Base-by-base conservation (phyloP, 768 basidiomycete species). In the Boletus rubescentipes region DNA sequence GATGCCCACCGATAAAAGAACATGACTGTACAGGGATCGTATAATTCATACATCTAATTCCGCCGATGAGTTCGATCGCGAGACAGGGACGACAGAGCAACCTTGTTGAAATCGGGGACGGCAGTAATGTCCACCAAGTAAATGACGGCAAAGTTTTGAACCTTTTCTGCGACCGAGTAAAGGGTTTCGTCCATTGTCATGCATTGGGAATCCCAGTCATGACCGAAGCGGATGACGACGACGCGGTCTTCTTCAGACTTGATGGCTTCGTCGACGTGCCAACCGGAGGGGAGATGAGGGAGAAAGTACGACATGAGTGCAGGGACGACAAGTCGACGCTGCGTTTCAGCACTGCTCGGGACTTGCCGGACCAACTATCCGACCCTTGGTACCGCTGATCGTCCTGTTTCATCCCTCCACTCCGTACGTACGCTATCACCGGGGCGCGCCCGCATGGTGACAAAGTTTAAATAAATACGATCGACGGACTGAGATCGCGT, bases 181-280 rank as follows among this genome's bases (percentile, higher is more conserved):
- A 98, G 83, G 2, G 93, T 96, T 72, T 98, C 96, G 76, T 98
- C 97, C 94, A 98, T 97, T 16, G 87, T 89, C 97, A 98, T 98
- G 75, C 96, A 98, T 60, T 97, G 87, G 0, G 80, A 74, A 69
- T 98, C 92, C 86, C 87, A 89, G 70, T 95, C 94, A 67, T 93
- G 91, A 0, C 95, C 96, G 67, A 98, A 98, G 4, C 95, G 86
- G 43, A 98, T 86, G 49, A 93, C 90, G 23, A 98, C 96, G 32
- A 97, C 83, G 39, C 97, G 82, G 65, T 97, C 93, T 70, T 99
- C 97, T 71, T 99, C 97, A 0, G 93, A 95, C 61, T 97, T 92
- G 72, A 99, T 98, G 9, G 97, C 93, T 69, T 98, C 95, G 67
- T 99, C 97, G 56, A 99, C 97, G 68, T 99, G 97, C 96, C 96